Evolutionary conservation across 2,329 filamentous ascomycete species (phyloP).

Genomic region (Penicillium sp.): DNA sequence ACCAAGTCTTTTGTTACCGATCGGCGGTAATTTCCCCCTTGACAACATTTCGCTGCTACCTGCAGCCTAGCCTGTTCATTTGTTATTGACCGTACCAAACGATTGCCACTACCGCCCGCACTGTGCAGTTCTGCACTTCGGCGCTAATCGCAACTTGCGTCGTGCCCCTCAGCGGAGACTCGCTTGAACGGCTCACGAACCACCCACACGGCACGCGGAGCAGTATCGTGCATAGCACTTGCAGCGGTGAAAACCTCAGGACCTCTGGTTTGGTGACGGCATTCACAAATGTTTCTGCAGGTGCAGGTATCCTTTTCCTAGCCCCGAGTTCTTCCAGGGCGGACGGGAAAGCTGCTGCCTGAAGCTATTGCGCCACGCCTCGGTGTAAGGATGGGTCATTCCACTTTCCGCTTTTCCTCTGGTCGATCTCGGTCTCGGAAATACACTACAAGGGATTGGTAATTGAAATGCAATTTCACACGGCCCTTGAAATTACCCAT

Average conservation of each 20-base stretch:
- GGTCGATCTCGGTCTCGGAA: too few species aligned
- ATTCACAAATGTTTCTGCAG: too few species aligned
- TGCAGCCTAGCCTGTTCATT: not conserved
- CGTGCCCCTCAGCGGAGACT: not conserved
- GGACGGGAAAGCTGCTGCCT: slow-evolving; percentile 22
- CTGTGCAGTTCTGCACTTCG: not conserved
- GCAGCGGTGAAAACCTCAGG: not conserved
- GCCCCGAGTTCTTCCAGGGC: not conserved
- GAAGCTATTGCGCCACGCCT: slow-evolving; percentile 5
- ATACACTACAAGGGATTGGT: not conserved
- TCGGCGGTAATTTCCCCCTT: not conserved
- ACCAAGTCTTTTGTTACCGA: not conserved
- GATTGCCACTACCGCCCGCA: not conserved
- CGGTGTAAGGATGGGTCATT: not conserved
- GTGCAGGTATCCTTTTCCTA: not conserved
- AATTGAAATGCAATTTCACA: too few species aligned
- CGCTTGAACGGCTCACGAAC: not conserved
- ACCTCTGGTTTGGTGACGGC: too few species aligned
- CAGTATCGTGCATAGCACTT: not conserved
- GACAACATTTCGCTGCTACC: not conserved
- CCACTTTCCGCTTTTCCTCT: not conserved
- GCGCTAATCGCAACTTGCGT: not conserved
- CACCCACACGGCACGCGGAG: not conserved
- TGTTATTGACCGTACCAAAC: not conserved
- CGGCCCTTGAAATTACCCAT: not conserved